Percentiles rank a stretch among this genome's conserved stretches.
These are phyloP conservation scores for Penicillium robsamsonii DNA, from an alignment of 495 filamentous ascomycete genomes.

Conservation along the genomic window DNA sequence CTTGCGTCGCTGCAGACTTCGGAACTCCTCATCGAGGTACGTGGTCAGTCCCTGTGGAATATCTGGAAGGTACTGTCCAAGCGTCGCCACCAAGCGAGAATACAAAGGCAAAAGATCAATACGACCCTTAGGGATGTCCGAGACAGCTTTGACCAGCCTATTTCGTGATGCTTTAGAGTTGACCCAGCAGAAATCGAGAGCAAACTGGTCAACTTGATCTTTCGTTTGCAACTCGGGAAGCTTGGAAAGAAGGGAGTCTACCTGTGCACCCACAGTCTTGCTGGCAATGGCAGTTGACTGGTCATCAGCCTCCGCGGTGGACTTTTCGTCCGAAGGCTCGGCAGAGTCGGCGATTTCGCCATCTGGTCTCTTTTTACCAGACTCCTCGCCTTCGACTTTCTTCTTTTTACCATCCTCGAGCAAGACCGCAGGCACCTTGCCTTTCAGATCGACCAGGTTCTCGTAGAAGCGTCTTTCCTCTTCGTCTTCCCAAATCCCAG, in stretches of 20 bases:
- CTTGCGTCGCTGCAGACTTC: constrained; percentile 96
- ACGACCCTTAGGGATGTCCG: constrained; percentile 91
- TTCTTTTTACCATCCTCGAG: constrained; percentile 96
- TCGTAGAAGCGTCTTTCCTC: constrained; percentile 98
- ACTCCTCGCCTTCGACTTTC: constrained; percentile 71
- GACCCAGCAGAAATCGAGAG: constrained; percentile 95
- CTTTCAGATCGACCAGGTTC: constrained; percentile 90
- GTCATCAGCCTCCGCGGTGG: constrained; percentile 64
- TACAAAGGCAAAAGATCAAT: constrained; percentile 89
- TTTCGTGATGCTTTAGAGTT: constrained; percentile 98
- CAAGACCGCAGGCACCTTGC: constrained; percentile 88
- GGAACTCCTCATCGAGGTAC: constrained; percentile 94
- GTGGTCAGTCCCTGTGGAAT: constrained; percentile 87
- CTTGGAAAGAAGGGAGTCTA: constrained; percentile 84
- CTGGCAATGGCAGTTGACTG: constrained; percentile 92
- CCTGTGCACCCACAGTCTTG: constrained; percentile 95
- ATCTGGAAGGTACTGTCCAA: constrained; percentile 91
- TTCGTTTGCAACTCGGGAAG: constrained; percentile 88
- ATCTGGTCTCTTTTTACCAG: constrained; percentile 54
- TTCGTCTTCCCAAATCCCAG: constrained; percentile 99
- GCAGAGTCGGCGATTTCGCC: constrained; percentile 29
- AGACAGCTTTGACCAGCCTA: constrained; percentile 84
- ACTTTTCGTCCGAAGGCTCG: constrained; percentile 49
- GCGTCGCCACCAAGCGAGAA: constrained; percentile 86
- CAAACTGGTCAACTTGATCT: constrained; percentile 85